Evolutionary conservation across 2,329 filamentous ascomycete genomes (phyloP).

Genomic region (Coniochaeta sp.): DNA sequence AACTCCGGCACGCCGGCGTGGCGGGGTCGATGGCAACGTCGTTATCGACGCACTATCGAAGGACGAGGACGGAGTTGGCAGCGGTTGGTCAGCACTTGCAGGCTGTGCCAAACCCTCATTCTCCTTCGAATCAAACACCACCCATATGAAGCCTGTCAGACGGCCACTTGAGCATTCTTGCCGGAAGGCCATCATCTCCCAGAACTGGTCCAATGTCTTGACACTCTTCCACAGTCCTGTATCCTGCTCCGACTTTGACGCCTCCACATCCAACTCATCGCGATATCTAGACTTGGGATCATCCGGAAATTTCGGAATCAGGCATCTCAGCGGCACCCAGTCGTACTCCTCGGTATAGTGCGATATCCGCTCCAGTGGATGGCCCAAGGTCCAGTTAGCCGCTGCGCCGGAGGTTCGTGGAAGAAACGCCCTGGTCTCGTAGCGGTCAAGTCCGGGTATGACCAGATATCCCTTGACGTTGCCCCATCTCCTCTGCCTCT

Average conservation of each 20-base stretch:
- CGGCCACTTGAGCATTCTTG: conserved; percentile 93
- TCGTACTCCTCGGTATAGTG: conserved; percentile 52
- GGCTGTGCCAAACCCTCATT: background rate
- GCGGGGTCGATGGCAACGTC: conserved; percentile 22
- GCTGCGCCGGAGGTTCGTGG: conserved; percentile 47
- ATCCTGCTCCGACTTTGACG: conserved; percentile 50
- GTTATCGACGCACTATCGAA: conserved; percentile 1
- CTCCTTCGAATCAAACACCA: conserved; percentile 61
- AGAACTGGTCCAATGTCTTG: conserved; percentile 81
- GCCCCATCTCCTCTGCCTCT: conserved; percentile 28
- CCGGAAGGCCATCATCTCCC: conserved; percentile 96
- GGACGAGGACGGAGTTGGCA: background rate
- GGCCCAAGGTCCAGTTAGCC: conserved; percentile 60
- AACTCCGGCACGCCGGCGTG: conserved; percentile 13
- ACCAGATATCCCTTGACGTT: conserved; percentile 70
- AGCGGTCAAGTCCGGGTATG: conserved; percentile 77
- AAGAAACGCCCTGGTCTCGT: conserved; percentile 73
- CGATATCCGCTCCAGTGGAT: conserved; percentile 59
- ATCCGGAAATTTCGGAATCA: conserved; percentile 88
- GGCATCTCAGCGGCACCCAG: conserved; percentile 66
- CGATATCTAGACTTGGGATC: conserved; percentile 91
- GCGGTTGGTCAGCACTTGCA: background rate
- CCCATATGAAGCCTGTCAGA: conserved; percentile 90
- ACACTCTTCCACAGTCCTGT: conserved; percentile 76
- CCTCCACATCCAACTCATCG: conserved; percentile 80